Percentiles rank a stretch among this genome's conserved stretches.
phyloP scores from a whole-genome alignment of 805 yeast genomes.

The Teunomyces pallodes region DNA sequence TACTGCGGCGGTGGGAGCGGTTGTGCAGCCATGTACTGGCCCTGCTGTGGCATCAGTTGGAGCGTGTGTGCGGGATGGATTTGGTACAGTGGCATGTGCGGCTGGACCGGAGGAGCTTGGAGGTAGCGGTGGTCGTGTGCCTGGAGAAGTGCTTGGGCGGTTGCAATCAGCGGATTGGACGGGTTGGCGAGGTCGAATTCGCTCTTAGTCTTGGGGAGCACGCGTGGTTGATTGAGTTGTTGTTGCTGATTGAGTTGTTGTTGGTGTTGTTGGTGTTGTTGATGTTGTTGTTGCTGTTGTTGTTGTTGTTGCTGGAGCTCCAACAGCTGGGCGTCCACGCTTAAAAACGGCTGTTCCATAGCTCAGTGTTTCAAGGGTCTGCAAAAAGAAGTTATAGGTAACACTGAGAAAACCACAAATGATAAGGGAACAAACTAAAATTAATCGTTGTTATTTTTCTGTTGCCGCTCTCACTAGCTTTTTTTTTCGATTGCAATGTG shows the following conservation, averaged over 20 bases:
- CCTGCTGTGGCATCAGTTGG: constrained; percentile 10
- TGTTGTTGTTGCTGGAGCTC: constrained; percentile 9
- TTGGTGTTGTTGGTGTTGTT: constrained; percentile 6
- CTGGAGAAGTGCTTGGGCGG: constrained; percentile 12
- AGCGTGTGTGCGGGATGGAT: constrained; percentile 14
- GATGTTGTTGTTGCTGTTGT: constrained; percentile 7
- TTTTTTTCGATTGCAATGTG: background rate
- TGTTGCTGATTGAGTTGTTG: background rate
- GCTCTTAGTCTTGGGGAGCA: background rate
- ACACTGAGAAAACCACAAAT: no score
- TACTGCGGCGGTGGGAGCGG: constrained; percentile 9
- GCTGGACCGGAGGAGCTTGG: constrained; percentile 8
- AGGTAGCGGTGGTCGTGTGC: constrained; percentile 8
- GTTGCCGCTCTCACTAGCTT: background rate
- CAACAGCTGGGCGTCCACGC: constrained; percentile 11
- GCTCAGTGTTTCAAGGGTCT: constrained; percentile 10
- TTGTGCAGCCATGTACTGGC: constrained; percentile 4
- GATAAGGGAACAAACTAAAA: no score
- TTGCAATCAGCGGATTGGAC: constrained; percentile 8
- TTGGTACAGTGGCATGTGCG: constrained; percentile 10
- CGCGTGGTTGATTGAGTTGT: constrained; percentile 5
- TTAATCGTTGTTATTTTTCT: no score
- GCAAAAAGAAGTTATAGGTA: background rate
- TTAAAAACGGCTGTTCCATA: constrained; percentile 16
- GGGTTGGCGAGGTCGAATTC: constrained; percentile 9